Evolutionary conservation across 257 asterid genomes (phyloP).

Genomic region (Scutellaria minor): DNA sequence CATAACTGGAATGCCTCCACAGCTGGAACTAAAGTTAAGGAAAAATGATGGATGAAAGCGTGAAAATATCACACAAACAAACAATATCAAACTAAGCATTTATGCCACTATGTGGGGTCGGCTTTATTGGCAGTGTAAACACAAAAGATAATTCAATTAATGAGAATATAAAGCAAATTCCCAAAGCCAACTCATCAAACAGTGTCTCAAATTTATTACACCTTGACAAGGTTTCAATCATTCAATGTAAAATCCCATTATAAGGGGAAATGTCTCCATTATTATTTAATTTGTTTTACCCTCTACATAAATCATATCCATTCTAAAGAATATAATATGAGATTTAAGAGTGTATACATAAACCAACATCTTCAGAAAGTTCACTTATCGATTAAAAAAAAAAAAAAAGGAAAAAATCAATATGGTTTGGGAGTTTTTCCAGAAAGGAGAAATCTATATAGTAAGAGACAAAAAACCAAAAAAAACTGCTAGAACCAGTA

Average conservation of each 20-base stretch:
- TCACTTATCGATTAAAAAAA: not conserved
- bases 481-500: not conserved
- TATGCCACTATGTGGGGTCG: not conserved
- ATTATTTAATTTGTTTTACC: not conserved
- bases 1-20: conserved; percentile 15
- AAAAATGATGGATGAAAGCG: not conserved
- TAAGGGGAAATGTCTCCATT: not conserved
- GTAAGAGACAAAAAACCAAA: not conserved
- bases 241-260: conserved; percentile 1
- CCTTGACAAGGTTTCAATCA: conserved; percentile 6
- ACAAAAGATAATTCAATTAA: not conserved
- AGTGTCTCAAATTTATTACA: conserved; percentile 7
- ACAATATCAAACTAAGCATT: not conserved
- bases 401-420: not conserved
- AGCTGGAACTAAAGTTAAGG: not conserved
- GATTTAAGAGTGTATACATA: too few relatives aligned
- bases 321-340: not conserved
- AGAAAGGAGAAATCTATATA: conserved; percentile 6
- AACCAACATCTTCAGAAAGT: not conserved
- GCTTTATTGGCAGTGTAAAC: not conserved
- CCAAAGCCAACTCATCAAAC: conserved; percentile 29
- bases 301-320: not conserved
- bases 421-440: conserved; percentile 5
- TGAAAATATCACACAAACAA: not conserved
- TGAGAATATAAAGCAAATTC: conserved; percentile 5